Evolutionary conservation across 2,329 filamentous ascomycete species (phyloP).

Genomic region (Penicillium sumatraense): DNA sequence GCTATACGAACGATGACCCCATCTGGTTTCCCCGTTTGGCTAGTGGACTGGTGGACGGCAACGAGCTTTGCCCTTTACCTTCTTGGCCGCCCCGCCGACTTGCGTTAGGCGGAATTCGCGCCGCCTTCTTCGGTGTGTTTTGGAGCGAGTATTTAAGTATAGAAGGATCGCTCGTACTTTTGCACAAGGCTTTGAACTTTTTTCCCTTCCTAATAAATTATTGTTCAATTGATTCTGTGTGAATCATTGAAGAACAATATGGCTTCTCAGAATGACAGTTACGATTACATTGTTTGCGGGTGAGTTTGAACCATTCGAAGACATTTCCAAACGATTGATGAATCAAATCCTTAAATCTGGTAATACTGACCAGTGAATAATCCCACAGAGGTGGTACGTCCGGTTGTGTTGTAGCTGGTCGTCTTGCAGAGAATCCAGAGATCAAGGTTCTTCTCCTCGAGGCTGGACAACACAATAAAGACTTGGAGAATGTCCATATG

Average conservation of each 20-base stretch:
- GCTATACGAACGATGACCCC: background rate
- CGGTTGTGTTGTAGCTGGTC: slow-evolving; percentile 55
- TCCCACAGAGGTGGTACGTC: slow-evolving; percentile 54
- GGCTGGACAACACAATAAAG: slow-evolving; percentile 52
- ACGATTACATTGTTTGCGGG: slow-evolving; percentile 40
- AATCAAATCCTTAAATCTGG: too few species aligned
- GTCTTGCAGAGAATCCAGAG: slow-evolving; percentile 51
- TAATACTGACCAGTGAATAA: background rate
- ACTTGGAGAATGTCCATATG: slow-evolving; percentile 54
- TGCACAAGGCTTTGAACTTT: background rate
- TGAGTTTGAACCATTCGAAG: slow-evolving; percentile 13
- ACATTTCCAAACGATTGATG: too few species aligned
- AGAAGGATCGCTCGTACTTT: background rate
- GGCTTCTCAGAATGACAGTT: slow-evolving; percentile 18
- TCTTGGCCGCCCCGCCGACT: background rate
- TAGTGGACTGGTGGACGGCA: background rate
- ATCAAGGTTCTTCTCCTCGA: slow-evolving; percentile 52
- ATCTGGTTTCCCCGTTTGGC: background rate
- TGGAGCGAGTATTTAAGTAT: background rate
- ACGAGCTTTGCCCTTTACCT: background rate
- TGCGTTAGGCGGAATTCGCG: slow-evolving; percentile 1
- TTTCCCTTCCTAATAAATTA: background rate
- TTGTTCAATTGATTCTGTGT: background rate
- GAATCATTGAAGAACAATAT: slow-evolving; percentile 8
- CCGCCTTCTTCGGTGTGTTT: background rate